phyloP scores from a whole-genome alignment of 345 rosid species.

The Eucalyptus pauciflora region DNA sequence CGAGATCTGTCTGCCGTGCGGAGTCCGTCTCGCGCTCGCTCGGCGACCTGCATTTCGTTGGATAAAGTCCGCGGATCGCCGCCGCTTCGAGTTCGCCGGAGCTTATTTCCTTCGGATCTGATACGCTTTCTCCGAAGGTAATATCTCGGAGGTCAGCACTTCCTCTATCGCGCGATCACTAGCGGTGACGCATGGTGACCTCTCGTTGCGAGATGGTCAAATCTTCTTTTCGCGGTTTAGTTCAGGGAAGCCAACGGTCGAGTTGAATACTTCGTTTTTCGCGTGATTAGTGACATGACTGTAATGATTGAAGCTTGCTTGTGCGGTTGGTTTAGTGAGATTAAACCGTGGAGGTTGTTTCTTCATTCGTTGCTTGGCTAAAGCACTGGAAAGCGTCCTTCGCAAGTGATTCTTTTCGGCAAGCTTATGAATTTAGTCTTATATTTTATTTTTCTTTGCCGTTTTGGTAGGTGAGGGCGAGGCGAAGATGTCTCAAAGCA shows the following conservation, averaged over 20 bases:
- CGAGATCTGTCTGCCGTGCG: neutral
- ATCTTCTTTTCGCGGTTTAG: neutral
- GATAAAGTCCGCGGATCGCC: neutral
- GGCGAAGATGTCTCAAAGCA: conserved; percentile 61
- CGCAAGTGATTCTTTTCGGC: neutral
- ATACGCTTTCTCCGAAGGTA: neutral
- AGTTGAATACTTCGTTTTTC: neutral
- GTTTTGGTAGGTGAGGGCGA: neutral
- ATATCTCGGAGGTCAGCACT: neutral
- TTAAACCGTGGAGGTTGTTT: neutral
- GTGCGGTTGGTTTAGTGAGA: neutral
- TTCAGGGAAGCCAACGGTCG: neutral
- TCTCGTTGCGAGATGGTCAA: neutral
- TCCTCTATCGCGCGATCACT: neutral
- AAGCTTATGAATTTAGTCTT: neutral
- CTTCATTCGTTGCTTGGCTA: neutral
- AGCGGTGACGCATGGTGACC: neutral
- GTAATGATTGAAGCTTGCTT: neutral
- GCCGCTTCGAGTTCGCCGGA: neutral
- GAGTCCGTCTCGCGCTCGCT: neutral
- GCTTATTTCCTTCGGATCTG: neutral
- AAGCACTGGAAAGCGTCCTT: neutral
- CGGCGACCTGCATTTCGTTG: neutral
- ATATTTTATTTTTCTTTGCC: neutral
- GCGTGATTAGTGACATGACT: neutral